Conservation (phyloP, 495 filamentous ascomycete genomes). For the Xylaria cubensis region DNA sequence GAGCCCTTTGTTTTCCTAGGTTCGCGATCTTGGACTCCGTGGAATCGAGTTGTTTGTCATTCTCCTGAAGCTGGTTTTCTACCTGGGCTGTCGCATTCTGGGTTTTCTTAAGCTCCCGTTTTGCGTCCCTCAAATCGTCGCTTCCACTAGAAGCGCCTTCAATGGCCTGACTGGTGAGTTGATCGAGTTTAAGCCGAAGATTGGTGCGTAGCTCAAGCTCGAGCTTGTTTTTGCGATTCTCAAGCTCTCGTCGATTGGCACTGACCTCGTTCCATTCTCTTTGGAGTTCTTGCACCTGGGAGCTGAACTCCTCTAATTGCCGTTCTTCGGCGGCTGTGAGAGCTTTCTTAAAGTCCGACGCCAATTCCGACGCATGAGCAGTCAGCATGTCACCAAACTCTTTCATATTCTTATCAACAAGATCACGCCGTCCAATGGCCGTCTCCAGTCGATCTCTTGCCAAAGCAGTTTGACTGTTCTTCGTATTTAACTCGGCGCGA, state of each 20-base stretch:
- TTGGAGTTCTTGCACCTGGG: constrained; percentile 72
- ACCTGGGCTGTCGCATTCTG: constrained; percentile 66
- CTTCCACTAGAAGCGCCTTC: constrained; percentile 67
- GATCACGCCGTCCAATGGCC: constrained; percentile 70
- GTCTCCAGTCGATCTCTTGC: constrained; percentile 76
- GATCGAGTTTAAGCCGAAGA: constrained; percentile 82
- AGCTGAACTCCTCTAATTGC: constrained; percentile 73
- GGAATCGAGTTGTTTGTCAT: constrained; percentile 74
- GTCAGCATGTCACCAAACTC: constrained; percentile 74
- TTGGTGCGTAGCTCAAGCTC: constrained; percentile 89
- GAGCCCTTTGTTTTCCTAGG: constrained; percentile 67
- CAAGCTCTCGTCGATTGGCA: constrained; percentile 75
- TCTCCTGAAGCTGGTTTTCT: constrained; percentile 69
- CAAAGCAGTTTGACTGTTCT: constrained; percentile 72
- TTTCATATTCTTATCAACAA: constrained; percentile 76
- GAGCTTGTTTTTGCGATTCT: constrained; percentile 74
- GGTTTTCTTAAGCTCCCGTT: constrained; percentile 81
- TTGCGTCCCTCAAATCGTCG: constrained; percentile 77
- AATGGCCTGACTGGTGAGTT: constrained; percentile 78
- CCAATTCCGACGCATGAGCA: constrained; percentile 78
- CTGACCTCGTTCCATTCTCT: constrained; percentile 77
- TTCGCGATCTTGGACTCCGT: constrained; percentile 63
- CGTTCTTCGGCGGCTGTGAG: constrained; percentile 83
- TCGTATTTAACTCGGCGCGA: constrained; percentile 72
- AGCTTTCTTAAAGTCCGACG: constrained; percentile 89